Evolutionary conservation across 2,329 filamentous ascomycete genomes (phyloP).

Genomic region (Blastomyces silverae): DNA sequence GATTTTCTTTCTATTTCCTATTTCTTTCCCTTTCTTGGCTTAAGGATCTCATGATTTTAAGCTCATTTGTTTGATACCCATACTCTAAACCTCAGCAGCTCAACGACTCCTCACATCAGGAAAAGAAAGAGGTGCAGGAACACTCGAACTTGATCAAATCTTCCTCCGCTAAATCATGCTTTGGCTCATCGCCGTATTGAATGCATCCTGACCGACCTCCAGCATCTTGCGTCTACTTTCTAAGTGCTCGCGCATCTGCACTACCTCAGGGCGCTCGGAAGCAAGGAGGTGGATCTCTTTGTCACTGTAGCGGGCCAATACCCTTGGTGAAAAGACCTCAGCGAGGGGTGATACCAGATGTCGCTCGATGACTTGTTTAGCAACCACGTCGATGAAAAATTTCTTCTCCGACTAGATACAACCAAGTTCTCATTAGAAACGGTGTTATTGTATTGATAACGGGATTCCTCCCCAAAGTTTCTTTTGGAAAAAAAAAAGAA

Average conservation of each 20-base stretch:
- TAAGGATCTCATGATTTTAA: background rate
- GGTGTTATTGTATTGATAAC: too few species aligned
- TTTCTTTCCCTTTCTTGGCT: too few species aligned
- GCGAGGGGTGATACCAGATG: slow-evolving; percentile 13
- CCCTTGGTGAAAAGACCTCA: slow-evolving; percentile 13
- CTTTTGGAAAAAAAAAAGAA: too few species aligned
- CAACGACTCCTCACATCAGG: background rate
- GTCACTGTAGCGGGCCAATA: slow-evolving; percentile 14
- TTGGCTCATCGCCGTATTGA: slow-evolving; percentile 12
- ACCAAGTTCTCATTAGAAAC: too few species aligned
- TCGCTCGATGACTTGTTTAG: slow-evolving; percentile 15
- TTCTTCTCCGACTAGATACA: slow-evolving; percentile 11
- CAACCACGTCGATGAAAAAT: slow-evolving; percentile 15
- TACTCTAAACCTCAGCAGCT: background rate
- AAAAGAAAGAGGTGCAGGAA: background rate
- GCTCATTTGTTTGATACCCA: background rate
- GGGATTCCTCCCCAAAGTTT: too few species aligned
- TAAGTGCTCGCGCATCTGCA: slow-evolving; percentile 14
- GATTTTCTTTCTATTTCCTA: too few species aligned
- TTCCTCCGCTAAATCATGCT: background rate
- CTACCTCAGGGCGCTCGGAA: slow-evolving; percentile 10
- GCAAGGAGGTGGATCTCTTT: slow-evolving; percentile 14
- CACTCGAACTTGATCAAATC: background rate
- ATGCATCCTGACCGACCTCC: slow-evolving; percentile 13
- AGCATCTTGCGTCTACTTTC: slow-evolving; percentile 12